Evolutionary conservation across 139 green algal genomes (phyloP).

Genomic region (Yamagishiella unicocca): DNA sequence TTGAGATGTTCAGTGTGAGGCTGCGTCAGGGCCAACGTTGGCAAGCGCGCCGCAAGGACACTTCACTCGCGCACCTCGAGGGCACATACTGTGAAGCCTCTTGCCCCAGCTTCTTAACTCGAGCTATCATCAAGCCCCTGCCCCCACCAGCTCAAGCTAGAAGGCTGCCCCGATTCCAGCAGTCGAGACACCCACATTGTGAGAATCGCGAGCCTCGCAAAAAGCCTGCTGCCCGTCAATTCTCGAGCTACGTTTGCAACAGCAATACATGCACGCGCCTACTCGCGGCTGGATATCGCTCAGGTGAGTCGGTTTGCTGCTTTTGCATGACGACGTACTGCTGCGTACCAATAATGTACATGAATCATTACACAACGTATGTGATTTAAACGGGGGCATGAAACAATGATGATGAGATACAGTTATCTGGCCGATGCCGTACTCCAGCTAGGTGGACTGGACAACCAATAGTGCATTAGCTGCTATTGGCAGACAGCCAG

Average conservation of each 20-base stretch:
- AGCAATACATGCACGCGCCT: not conserved
- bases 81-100: too few relatives aligned
- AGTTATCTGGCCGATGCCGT: not conserved
- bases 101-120: too few relatives aligned
- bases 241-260: not conserved
- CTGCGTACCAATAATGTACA: not conserved
- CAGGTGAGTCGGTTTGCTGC: not conserved
- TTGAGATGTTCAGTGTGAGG: too few relatives aligned
- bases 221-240: not conserved
- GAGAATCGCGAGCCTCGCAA: not conserved
- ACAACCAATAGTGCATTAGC: not conserved
- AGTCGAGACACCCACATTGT: not conserved
- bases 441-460: not conserved
- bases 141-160: too few relatives aligned
- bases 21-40: too few relatives aligned
- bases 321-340: not conserved
- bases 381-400: not conserved
- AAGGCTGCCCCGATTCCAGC: too few relatives aligned
- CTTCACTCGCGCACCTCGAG: too few relatives aligned
- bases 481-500: not conserved
- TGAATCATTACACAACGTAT: not conserved
- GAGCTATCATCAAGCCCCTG: too few relatives aligned
- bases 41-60: too few relatives aligned
- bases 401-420: not conserved
- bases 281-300: not conserved